Conservation (phyloP, 2,329 filamentous ascomycete genomes). For the Cytospora piceicola region DNA sequence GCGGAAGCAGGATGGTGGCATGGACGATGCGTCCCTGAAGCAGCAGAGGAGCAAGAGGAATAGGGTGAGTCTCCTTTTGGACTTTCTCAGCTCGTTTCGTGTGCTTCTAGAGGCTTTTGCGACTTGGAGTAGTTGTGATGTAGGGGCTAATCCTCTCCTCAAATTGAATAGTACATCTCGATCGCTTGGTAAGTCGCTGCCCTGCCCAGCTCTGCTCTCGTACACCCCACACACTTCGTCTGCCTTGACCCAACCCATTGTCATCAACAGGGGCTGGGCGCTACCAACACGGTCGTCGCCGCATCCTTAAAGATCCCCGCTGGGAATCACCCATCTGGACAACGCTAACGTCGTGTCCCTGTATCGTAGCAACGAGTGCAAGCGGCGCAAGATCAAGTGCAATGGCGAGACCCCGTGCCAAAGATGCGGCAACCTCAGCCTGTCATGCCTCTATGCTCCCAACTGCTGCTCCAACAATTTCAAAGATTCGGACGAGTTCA, state of each 20-base stretch:
- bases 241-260: not conserved
- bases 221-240: not conserved
- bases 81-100: not conserved
- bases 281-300: not conserved
- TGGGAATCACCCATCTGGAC: not conserved
- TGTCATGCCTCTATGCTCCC: conserved; percentile 67
- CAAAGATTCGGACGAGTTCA: conserved; percentile 92
- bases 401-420: conserved; percentile 71
- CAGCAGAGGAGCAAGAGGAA: conserved; percentile 65
- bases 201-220: not conserved
- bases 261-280: not conserved
- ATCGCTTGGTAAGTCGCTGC: conserved; percentile 58
- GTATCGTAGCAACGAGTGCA: conserved; percentile 67
- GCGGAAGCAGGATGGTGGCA: conserved; percentile 44
- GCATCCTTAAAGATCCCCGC: not conserved
- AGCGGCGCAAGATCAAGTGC: conserved; percentile 76
- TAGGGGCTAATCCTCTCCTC: conserved; percentile 20
- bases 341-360: conserved; percentile 21
- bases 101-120: not conserved
- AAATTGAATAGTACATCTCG: conserved; percentile 57
- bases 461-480: conserved; percentile 76
- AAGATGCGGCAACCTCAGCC: conserved; percentile 69
- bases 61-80: conserved; percentile 47
- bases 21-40: conserved; percentile 46
- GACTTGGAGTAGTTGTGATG: not conserved